phyloP scores from a whole-genome alignment of 83 land plant species.

The Thuja plicata region DNA sequence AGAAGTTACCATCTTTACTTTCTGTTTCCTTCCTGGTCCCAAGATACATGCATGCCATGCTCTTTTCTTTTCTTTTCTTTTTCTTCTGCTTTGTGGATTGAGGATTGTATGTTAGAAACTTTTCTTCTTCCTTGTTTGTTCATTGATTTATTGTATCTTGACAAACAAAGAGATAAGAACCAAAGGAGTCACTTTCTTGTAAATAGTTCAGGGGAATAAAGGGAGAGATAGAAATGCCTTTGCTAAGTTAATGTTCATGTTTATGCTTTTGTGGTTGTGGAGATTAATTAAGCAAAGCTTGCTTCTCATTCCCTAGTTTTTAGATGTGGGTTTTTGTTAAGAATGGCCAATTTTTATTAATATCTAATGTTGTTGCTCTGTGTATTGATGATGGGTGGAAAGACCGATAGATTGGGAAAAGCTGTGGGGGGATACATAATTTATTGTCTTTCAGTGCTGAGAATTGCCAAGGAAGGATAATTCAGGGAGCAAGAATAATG shows the following conservation, averaged over 20 bases:
- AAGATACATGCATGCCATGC: too few species aligned
- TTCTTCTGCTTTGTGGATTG: not conserved
- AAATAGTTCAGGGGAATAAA: not conserved
- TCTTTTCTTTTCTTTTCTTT: not conserved
- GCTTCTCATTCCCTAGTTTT: not conserved
- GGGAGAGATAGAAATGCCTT: not conserved
- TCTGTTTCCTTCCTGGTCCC: not conserved
- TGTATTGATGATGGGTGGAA: not conserved
- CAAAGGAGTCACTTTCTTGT: constrained; percentile 4
- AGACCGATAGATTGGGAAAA: not conserved
- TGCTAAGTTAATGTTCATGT: not conserved
- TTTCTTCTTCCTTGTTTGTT: not conserved
- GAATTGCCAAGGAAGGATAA: not conserved
- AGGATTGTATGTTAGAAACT: not conserved
- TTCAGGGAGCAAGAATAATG: constrained; percentile 17
- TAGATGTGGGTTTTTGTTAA: not conserved
- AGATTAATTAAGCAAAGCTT: not conserved
- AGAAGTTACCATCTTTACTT: not conserved
- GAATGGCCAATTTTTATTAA: not conserved
- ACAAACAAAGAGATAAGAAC: not conserved
- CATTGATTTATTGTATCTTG: too few species aligned
- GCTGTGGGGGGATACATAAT: not conserved
- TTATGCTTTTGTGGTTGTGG: not conserved
- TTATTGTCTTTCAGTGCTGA: not conserved
- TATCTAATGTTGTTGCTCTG: not conserved